These are phyloP conservation scores for Poa pratensis DNA, from an alignment of 176 grass and related monocot species.

Conservation along the genomic window DNA sequence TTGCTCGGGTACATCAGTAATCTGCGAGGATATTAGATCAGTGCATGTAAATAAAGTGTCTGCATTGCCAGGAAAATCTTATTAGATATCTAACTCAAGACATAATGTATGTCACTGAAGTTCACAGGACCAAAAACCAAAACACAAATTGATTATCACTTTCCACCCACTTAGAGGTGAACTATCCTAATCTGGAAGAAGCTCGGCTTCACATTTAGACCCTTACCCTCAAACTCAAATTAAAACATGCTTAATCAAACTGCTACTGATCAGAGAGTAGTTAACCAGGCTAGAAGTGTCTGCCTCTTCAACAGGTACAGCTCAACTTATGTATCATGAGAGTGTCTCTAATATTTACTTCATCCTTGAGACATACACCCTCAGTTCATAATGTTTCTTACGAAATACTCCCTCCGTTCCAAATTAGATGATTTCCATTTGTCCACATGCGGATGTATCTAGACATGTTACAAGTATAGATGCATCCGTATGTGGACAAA, in stretches of 20 bases:
- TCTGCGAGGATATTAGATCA: constrained; percentile 55
- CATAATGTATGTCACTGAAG: background rate
- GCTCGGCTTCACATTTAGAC: background rate
- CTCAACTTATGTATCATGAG: background rate
- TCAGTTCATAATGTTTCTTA: background rate
- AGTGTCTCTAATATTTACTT: constrained; percentile 9
- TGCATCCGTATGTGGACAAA: too few relatives aligned
- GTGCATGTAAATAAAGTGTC: background rate
- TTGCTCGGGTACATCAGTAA: constrained; percentile 63
- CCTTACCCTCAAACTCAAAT: background rate
- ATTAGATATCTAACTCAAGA: background rate
- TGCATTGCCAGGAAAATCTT: background rate
- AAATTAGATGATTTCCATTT: too few relatives aligned
- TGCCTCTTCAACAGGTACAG: background rate
- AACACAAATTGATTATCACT: constrained; percentile 16
- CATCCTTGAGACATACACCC: constrained; percentile 1
- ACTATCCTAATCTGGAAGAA: background rate
- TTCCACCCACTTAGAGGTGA: constrained; percentile 5
- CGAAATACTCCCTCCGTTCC: too few relatives aligned
- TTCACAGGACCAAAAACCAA: background rate
- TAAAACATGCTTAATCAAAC: constrained; percentile 23
- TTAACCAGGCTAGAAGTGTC: background rate
- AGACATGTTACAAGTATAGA: too few relatives aligned
- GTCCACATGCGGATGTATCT: too few relatives aligned
- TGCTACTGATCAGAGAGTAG: background rate